These are phyloP conservation scores for Rubia yunnanensis DNA, from an alignment of 257 asterid species.

Conservation along the genomic window DNA sequence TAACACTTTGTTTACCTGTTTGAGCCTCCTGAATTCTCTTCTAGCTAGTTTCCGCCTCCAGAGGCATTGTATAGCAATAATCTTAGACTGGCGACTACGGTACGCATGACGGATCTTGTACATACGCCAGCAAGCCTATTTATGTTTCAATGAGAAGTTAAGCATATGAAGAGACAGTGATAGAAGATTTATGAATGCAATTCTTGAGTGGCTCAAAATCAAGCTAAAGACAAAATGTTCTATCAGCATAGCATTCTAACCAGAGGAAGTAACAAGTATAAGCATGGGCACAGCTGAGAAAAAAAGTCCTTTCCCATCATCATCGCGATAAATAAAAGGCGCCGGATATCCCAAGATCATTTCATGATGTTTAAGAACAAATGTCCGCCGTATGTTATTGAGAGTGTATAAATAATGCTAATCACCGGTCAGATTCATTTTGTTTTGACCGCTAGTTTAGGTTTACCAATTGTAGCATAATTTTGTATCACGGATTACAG, in stretches of 20 bases:
- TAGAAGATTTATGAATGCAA: background rate
- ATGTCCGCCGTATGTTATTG: no score
- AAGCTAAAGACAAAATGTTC: background rate
- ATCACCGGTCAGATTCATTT: no score
- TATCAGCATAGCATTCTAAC: background rate
- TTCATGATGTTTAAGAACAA: background rate
- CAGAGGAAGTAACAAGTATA: background rate
- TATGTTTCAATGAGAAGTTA: background rate
- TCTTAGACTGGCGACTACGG: slow-evolving; percentile 63
- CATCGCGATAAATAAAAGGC: background rate
- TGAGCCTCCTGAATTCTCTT: slow-evolving; percentile 80
- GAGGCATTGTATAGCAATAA: slow-evolving; percentile 80
- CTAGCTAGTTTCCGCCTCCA: slow-evolving; percentile 94
- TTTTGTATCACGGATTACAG: no score
- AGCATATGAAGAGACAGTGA: background rate
- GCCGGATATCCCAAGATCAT: background rate
- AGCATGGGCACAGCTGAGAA: background rate
- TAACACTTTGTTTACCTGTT: slow-evolving; percentile 45
- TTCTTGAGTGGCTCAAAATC: background rate
- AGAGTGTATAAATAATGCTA: no score
- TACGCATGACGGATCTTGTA: slow-evolving; percentile 60
- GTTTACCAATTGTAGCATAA: background rate
- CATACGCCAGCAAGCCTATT: slow-evolving; percentile 90
- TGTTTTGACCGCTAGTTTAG: no score
- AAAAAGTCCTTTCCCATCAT: background rate